These are phyloP conservation scores for Microascus cirrosus DNA, from an alignment of 2,329 filamentous ascomycete genomes.

Conservation along the genomic window DNA sequence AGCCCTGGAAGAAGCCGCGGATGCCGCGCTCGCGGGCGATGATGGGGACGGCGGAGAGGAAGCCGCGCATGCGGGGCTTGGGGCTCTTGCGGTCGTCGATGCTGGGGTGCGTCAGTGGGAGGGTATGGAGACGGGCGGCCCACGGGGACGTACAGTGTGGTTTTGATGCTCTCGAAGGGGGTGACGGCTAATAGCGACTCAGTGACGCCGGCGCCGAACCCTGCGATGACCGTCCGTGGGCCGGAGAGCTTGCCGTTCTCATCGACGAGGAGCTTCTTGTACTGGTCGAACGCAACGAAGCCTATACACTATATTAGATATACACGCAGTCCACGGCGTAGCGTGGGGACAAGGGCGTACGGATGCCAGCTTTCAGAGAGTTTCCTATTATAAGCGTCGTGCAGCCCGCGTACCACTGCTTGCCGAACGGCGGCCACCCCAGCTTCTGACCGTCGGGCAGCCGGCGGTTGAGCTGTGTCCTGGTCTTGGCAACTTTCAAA, in stretches of 20 bases:
- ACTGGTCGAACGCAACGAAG: constrained; percentile 94
- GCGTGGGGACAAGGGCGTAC: constrained; percentile 36
- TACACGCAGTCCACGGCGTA: neutral
- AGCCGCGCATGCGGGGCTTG: constrained; percentile 80
- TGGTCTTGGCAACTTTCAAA: constrained; percentile 73
- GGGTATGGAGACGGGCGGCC: neutral
- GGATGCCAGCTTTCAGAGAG: constrained; percentile 88
- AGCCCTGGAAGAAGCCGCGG: constrained; percentile 91
- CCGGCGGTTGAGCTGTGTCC: constrained; percentile 82
- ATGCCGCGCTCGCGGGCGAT: constrained; percentile 83
- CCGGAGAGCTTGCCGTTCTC: constrained; percentile 80
- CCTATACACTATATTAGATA: constrained; percentile 21
- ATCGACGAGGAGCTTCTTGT: constrained; percentile 74
- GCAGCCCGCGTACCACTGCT: constrained; percentile 95
- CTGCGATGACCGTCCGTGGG: constrained; percentile 81
- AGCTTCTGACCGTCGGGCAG: constrained; percentile 76
- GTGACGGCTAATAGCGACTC: constrained; percentile 91
- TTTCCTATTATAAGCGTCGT: constrained; percentile 96
- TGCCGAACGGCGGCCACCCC: constrained; percentile 87
- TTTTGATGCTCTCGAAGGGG: constrained; percentile 97
- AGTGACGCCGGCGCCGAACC: constrained; percentile 89
- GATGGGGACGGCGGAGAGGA: constrained; percentile 78
- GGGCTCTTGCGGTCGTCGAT: constrained; percentile 89
- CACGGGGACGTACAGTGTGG: constrained; percentile 52
- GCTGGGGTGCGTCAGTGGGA: constrained; percentile 25